Conservation (phyloP, 805 yeast species). For the Grigorovia transvaalensis region DNA sequence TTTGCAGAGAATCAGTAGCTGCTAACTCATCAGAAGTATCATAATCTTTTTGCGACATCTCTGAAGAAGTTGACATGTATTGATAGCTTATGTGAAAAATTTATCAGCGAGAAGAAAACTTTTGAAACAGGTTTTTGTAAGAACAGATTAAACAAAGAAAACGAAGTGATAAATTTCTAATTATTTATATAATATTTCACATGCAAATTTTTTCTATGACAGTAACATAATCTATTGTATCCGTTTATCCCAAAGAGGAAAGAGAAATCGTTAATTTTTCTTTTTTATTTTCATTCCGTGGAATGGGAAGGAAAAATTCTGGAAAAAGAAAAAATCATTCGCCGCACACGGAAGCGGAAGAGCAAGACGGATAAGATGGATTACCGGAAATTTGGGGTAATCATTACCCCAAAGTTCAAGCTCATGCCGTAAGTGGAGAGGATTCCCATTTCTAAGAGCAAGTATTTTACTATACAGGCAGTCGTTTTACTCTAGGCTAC, state of each 20-base stretch:
- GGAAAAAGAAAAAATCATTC: too few relatives aligned
- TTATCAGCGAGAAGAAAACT: too few relatives aligned
- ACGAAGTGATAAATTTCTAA: not conserved
- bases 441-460: too few relatives aligned
- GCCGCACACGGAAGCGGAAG: not conserved
- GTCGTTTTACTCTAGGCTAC: too few relatives aligned
- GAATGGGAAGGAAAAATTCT: not conserved
- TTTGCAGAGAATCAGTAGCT: not conserved
- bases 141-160: not conserved
- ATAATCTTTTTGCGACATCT: slow-evolving; percentile 5
- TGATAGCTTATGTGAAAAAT: too few relatives aligned
- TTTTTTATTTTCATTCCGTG: not conserved
- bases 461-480: too few relatives aligned
- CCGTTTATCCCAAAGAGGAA: not conserved
- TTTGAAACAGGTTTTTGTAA: too few relatives aligned
- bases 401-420: too few relatives aligned
- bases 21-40: not conserved
- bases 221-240: not conserved
- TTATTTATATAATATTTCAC: not conserved
- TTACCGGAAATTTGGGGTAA: not conserved
- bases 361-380: not conserved
- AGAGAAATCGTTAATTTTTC: not conserved
- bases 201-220: not conserved
- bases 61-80: slow-evolving; percentile 1
- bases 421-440: too few relatives aligned